Conservation (phyloP, 2,329 filamentous ascomycete species). For the Cercospora berteroae region DNA sequence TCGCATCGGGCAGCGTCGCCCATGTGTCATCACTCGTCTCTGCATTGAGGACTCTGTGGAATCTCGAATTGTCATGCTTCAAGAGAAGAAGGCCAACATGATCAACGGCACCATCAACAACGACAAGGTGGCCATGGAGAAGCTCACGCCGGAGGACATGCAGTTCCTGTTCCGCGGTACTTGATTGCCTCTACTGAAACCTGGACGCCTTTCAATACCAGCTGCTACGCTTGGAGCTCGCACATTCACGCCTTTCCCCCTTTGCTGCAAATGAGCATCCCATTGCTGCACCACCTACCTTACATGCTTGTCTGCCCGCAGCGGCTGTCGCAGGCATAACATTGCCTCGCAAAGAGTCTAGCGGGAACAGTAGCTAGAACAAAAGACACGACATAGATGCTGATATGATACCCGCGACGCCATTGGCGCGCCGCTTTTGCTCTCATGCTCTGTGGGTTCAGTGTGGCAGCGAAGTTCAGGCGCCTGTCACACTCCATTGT, state of each 20-base stretch:
- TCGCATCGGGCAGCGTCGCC: conserved; percentile 90
- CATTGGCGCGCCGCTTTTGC: background rate
- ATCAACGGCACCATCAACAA: conserved; percentile 96
- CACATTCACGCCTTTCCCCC: background rate
- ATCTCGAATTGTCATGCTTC: conserved; percentile 88
- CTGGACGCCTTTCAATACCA: background rate
- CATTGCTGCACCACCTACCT: background rate
- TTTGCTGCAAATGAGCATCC: background rate
- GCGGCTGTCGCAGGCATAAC: background rate
- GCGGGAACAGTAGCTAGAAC: background rate
- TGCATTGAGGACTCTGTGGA: conserved; percentile 98
- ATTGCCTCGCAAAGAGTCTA: background rate
- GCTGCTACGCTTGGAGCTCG: background rate
- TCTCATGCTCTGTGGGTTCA: background rate
- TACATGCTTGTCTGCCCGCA: background rate
- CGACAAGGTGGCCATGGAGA: conserved; percentile 87
- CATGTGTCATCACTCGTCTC: conserved; percentile 89
- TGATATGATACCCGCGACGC: background rate
- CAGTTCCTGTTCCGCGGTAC: conserved; percentile 90
- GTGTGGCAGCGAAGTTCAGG: background rate
- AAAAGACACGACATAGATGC: background rate
- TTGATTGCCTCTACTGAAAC: conserved; percentile 30
- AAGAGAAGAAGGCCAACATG: conserved; percentile 99
- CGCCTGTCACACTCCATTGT: background rate
- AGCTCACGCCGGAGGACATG: conserved; percentile 85